Conservation (phyloP, 2,329 filamentous ascomycete species). For the Arthroderma sp. region DNA sequence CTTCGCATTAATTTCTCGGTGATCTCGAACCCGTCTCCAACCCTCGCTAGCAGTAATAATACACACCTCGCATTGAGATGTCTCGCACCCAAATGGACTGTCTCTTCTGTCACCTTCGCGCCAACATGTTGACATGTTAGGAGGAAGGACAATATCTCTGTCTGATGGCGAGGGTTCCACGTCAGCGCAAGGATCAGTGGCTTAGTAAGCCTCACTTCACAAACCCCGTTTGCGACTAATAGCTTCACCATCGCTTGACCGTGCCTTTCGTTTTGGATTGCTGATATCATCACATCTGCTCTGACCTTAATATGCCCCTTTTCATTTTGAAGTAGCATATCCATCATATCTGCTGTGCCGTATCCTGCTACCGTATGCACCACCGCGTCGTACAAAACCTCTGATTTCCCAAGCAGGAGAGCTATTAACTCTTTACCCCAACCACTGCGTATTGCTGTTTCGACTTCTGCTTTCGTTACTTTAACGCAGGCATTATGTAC, state of each 20-base stretch:
- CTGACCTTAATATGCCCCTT: not conserved
- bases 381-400: not conserved
- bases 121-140: not conserved
- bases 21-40: not conserved
- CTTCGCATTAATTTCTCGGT: not conserved
- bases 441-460: not conserved
- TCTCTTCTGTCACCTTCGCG: not conserved
- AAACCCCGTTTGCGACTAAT: not conserved
- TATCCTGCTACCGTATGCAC: not conserved
- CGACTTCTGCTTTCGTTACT: not conserved
- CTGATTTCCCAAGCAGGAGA: not conserved
- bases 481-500: not conserved
- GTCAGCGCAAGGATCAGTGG: not conserved
- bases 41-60: not conserved
- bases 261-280: not conserved
- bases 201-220: not conserved
- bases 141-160: not conserved
- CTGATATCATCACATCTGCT: not conserved
- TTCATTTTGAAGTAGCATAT: not conserved
- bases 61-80: not conserved
- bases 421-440: not conserved
- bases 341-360: not conserved
- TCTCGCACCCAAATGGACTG: not conserved
- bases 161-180: not conserved
- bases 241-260: not conserved